Evolutionary conservation across 352 stramenopile genomes (phyloP), one percentile per base, ranked within the genome.

Genomic region (Phytophthora sojae): DNA sequence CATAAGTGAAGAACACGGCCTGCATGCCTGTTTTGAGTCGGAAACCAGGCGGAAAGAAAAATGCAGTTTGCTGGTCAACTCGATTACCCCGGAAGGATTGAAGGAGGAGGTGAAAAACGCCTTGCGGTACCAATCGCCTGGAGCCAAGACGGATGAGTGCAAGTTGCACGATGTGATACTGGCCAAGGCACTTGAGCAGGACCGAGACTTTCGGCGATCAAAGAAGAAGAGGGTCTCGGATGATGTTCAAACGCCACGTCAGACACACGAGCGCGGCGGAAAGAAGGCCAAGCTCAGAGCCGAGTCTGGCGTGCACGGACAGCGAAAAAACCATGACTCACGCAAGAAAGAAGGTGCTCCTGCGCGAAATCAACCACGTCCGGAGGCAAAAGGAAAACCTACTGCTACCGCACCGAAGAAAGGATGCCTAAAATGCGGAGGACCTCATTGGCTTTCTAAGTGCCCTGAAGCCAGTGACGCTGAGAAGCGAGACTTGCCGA

Each of bases 351-450:
- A 29, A 37, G 30, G 30, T 37, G 30, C 6, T 37, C 30, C 30
- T 37, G 30, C 30, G 30, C 2, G 6, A 37, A 32, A 37, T 37
- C 30, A 37, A 37, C 30, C 30, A 37, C 3, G 30, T 37, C 6
- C 30, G 30, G 30, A 37, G 11, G n/a, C 12, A 8, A 50, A 39
- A 29, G 2, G 19, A 7, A 57, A 45, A 49, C 4, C 21, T 42
- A 25, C 12, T 14, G 9, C 23, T 4, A 8, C 39, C 0, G 4
- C 17, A 17, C 37, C 50, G 25, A 26, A 50, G 17, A 47, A 35
- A 57, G 19, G 61, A 60, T 61, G 51, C 25, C 30, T 68, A 19
- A 68, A 61, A 21, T 68, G 52, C 56, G 42, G 42, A 39, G 51
- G 51, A 7, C 7, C 26, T 3, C 52, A 68, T 30, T 61, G 52